Evolutionary conservation across 2,329 filamentous ascomycete genomes (phyloP), one percentile per base, ranked within the genome.

Genomic region (Camillea tinctor): DNA sequence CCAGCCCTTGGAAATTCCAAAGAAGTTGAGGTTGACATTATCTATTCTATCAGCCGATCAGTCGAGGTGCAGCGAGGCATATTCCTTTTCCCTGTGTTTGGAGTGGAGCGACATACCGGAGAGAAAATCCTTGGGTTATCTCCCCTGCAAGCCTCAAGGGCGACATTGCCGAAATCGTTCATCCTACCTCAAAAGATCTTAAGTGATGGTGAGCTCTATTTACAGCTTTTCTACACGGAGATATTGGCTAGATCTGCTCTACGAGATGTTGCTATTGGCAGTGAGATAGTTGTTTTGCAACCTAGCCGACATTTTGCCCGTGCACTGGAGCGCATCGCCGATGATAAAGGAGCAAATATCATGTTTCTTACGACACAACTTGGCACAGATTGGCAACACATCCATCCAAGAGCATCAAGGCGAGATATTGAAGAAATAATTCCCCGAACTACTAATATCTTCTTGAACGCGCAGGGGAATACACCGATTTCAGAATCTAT

Each of bases 181-280:
- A 53, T 53, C 23, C 51, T 53, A 9, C 51, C 51, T 24, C n/a
- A 19, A 53, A 11, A 53, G 23, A 36, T 4, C 8, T 30, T 13
- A n/a, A 19, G 11, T 21, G 24, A 53, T 36, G 26, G 26, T 13
- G 26, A 30, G 26, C 26, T 20, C 40, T 50, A 21, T 54, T 55
- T 60, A 24, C 58, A 57, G 51, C 36, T 52, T 17, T 60, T 57
- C 44, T 60, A 54, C 48, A 51, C 23, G n/a, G 55, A 60, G 51
- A 54, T 57, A n/a, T 19, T 60, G 21, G 54, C 55, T 23, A 54
- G 54, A 19, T 50, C 58, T 50, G 58, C 58, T 6, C 22, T 60
- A 19, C 52, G 50, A 50, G 58, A 60, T 55, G 58, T 26, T n/a
- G 20, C 24, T 5, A 51, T 22, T 20, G 26, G 19, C 17, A 53